Evolutionary conservation across 768 basidiomycete species (phyloP).

Genomic region (Kwoniella botswanensis): DNA sequence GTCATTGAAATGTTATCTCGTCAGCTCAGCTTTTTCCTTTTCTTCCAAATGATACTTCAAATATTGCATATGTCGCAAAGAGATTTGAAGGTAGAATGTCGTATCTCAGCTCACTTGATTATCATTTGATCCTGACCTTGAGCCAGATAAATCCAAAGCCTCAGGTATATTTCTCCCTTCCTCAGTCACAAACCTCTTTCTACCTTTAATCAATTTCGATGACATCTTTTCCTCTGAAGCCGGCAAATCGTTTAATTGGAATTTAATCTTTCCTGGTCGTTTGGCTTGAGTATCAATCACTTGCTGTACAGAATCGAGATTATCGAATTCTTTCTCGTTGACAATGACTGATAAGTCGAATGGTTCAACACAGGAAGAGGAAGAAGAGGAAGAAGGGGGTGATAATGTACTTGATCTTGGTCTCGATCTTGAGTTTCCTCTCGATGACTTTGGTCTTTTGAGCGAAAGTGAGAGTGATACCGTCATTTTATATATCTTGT

Average conservation of each 20-base stretch:
- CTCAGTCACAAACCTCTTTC: constrained; percentile 4
- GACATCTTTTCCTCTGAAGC: constrained; percentile 1
- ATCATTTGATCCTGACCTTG: neutral
- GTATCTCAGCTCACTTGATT: neutral
- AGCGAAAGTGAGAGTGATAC: neutral
- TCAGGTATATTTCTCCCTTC: neutral
- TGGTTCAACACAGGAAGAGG: neutral
- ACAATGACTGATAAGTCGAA: constrained; percentile 8
- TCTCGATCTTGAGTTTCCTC: neutral
- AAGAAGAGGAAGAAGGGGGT: neutral
- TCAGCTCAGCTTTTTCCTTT: neutral
- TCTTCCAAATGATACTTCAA: too few relatives aligned
- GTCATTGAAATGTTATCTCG: neutral
- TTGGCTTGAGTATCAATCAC: neutral
- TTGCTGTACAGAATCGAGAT: neutral
- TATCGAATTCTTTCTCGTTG: neutral
- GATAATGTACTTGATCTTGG: neutral
- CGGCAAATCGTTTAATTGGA: constrained; percentile 2
- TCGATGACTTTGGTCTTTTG: neutral
- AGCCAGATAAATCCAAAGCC: neutral
- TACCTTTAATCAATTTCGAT: constrained; percentile 8
- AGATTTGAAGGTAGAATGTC: too few relatives aligned
- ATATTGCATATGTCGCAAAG: too few relatives aligned
- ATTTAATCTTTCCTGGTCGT: neutral
- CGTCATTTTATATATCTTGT: neutral